Percentiles rank a stretch among this genome's conserved stretches.
phyloP scores from a whole-genome alignment of 164 flowering plant species.

The Sedum album region DNA sequence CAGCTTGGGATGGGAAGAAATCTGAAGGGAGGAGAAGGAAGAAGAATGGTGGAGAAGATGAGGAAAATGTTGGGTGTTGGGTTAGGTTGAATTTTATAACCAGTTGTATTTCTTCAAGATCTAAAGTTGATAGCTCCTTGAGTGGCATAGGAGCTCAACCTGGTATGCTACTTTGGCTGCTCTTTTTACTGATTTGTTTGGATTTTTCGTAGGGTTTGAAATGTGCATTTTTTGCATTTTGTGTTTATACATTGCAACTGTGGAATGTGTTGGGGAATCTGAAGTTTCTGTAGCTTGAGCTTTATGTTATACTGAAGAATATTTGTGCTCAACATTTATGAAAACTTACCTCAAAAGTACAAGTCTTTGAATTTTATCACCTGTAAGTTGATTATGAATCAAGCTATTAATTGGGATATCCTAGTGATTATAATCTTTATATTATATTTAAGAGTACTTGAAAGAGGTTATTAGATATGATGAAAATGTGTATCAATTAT shows the following conservation, averaged over 20 bases:
- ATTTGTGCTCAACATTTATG: too few relatives aligned
- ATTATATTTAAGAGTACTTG: not conserved
- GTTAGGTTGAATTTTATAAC: slow-evolving; percentile 44
- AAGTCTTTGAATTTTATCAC: not conserved
- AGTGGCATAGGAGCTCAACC: slow-evolving; percentile 35
- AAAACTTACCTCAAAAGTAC: not conserved
- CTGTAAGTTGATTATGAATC: not conserved
- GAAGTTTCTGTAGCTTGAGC: not conserved
- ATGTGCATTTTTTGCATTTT: slow-evolving; percentile 1
- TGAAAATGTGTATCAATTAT: not conserved
- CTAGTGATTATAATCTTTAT: not conserved
- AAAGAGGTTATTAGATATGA: not conserved
- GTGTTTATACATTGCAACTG: not conserved
- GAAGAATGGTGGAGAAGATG: slow-evolving; percentile 21
- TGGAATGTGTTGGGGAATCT: not conserved
- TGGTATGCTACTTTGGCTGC: slow-evolving; percentile 24
- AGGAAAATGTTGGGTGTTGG: slow-evolving; percentile 56
- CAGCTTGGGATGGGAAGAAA: slow-evolving; percentile 41
- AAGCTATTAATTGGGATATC: not conserved
- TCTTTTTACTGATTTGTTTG: not conserved
- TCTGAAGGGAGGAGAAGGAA: slow-evolving; percentile 26
- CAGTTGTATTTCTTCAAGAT: slow-evolving; percentile 69
- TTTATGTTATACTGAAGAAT: too few relatives aligned
- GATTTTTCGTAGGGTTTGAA: not conserved
- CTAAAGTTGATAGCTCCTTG: slow-evolving; percentile 47